Evolutionary conservation across 306 rosid species (phyloP).

Genomic region (Comarum palustre): DNA sequence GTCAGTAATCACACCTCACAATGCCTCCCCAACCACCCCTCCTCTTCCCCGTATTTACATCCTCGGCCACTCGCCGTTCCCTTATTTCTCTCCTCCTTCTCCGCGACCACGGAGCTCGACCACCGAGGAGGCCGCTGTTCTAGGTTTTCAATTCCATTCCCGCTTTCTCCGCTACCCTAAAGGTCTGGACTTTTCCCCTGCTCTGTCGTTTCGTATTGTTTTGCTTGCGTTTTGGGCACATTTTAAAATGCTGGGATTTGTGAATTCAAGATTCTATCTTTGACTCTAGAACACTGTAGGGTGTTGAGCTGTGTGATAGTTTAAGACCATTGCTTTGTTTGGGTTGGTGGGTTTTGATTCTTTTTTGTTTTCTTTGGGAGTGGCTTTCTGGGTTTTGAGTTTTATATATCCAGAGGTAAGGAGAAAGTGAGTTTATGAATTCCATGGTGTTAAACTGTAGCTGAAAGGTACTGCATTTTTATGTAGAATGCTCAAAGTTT

Average conservation of each 20-base stretch:
- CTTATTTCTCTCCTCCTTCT: background rate
- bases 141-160: constrained; percentile 14
- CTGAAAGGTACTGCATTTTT: constrained; percentile 29
- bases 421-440: constrained; percentile 18
- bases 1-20: constrained; percentile 34
- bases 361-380: background rate
- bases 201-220: constrained; percentile 48
- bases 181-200: constrained; percentile 24
- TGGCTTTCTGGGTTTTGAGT: constrained; percentile 23
- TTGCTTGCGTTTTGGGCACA: background rate
- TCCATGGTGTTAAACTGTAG: constrained; percentile 9
- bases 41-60: constrained; percentile 47
- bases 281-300: constrained; percentile 19
- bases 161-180: constrained; percentile 43
- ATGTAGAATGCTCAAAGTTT: constrained; percentile 10
- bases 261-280: constrained; percentile 41
- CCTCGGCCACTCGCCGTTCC: constrained; percentile 40
- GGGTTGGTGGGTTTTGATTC: background rate
- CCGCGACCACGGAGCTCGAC: constrained; percentile 24
- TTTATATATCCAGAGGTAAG: constrained; percentile 27
- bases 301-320: constrained; percentile 21
- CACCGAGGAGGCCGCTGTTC: constrained; percentile 29
- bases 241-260: constrained; percentile 19
- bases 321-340: background rate
- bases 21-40: constrained; percentile 29